Conservation (phyloP, 1,284 basidiomycete species). For the Papiliotrema flavescens region DNA sequence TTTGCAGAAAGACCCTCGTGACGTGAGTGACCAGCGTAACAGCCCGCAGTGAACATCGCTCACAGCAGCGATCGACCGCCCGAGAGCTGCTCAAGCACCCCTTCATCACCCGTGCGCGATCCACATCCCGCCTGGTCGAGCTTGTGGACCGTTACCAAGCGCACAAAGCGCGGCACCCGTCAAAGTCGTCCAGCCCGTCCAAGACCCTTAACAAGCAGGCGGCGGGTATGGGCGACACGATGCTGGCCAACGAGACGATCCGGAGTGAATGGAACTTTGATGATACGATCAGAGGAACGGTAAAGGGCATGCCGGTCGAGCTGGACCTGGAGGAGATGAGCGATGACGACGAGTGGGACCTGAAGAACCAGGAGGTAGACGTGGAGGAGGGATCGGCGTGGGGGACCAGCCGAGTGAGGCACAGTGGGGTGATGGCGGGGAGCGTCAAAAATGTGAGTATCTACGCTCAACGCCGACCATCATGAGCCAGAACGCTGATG, state of each 20-base stretch:
- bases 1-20: slow-evolving; percentile 83
- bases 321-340: slow-evolving; percentile 59
- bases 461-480: too few relatives aligned
- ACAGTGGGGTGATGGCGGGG: background rate
- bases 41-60: background rate
- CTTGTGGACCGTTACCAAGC: slow-evolving; percentile 73
- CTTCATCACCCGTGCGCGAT: slow-evolving; percentile 80
- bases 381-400: slow-evolving; percentile 19
- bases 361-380: slow-evolving; percentile 30
- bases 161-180: slow-evolving; percentile 11
- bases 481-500: background rate
- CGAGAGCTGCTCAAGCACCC: slow-evolving; percentile 87
- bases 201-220: slow-evolving; percentile 34
- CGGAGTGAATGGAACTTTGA: slow-evolving; percentile 95
- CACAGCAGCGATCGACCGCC: slow-evolving; percentile 72
- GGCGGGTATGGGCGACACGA: slow-evolving; percentile 20
- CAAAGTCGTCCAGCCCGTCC: slow-evolving; percentile 18
- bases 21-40: slow-evolving; percentile 52
- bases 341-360: slow-evolving; percentile 41
- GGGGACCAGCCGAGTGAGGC: slow-evolving; percentile 9
- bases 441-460: slow-evolving; percentile 3
- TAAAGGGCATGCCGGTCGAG: slow-evolving; percentile 61
- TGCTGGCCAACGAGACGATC: slow-evolving; percentile 55
- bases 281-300: slow-evolving; percentile 55
- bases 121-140: slow-evolving; percentile 76